These are phyloP conservation scores for Globisporangium cederbergense DNA, from an alignment of 352 stramenopile genomes.

Conservation along the genomic window DNA sequence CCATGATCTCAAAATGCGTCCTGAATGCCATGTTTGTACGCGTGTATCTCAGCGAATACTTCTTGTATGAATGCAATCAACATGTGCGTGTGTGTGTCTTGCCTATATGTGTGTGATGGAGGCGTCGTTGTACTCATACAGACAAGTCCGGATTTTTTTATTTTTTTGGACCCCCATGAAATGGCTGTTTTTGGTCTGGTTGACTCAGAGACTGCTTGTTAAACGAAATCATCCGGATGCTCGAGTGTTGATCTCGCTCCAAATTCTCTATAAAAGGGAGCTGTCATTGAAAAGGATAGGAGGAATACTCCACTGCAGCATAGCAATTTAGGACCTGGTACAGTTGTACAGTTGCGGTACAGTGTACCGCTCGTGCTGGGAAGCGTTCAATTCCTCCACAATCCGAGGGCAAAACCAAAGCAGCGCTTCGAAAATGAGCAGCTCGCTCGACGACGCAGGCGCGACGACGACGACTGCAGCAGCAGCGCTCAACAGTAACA, in stretches of 20 bases:
- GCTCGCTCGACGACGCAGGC: background rate
- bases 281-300: no score
- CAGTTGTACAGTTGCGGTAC: no score
- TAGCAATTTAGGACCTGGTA: no score
- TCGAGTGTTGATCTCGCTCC: no score
- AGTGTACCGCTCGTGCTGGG: background rate
- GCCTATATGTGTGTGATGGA: background rate
- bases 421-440: background rate
- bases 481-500: background rate
- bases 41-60: constrained; percentile 3
- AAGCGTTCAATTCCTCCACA: background rate
- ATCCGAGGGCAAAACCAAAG: background rate
- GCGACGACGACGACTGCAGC: background rate
- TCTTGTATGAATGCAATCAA: constrained; percentile 1
- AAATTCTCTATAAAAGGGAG: no score
- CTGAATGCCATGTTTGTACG: background rate
- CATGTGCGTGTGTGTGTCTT: background rate
- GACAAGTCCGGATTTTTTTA: constrained; percentile 1
- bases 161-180: constrained; percentile 1
- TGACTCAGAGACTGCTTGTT: background rate
- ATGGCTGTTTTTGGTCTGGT: background rate
- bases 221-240: no score
- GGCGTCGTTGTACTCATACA: background rate
- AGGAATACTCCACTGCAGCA: no score
- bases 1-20: no score